Evolutionary conservation across 2,329 filamentous ascomycete genomes (phyloP), one percentile per base, ranked within the genome.

Genomic region (Phaeosphaeria sp.): DNA sequence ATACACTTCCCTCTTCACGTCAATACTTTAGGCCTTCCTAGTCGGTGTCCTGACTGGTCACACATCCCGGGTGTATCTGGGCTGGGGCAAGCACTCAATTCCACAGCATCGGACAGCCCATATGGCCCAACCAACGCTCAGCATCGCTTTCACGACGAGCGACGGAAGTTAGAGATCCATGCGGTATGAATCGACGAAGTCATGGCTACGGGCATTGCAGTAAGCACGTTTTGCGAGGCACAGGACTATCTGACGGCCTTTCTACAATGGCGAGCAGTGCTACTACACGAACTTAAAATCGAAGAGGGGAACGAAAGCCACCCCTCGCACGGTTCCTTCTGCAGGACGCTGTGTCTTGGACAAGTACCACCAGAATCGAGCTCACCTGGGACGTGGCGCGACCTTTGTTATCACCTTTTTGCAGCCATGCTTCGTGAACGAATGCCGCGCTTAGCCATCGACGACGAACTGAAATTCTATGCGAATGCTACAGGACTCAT

Each of bases 1-100:
- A 74, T 77, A 43, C 69, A 78, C 48, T 77, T 69, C 40, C 74
- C 73, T 0, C 40, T 60, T 1, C 66, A 73, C 40, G 64, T 58
- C 2, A 67, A 58, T 49, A 54, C 66, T 4, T 22, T 53, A 2
- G 68, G 61, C 8, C 55, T 79, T 5, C 77, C 76, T 2, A 71
- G 66, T 0, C 79, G 74, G 71, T 70, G 73, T 2, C 77, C 77
- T 0, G 77, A 79, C 57, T 79, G 76, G 75, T 78, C 74, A 0
- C 66, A 75, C 40, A 62, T 62, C 2, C 60, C 69, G 1, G 56
- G 64, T 6, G 54, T 59, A 0, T 59, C 57, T 8, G 54, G 67
- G 3, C 51, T 75, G 4, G 55, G 57, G 4, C 49, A 53, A 4
- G 39, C n/a, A 0, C 56, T 57, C 3, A 24, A 55, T 4, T 78